A percentile compares a stretch with the other conserved stretches of the same genome.
phyloP scores from a whole-genome alignment of 2,329 filamentous ascomycete genomes.

The Mollisiaceae sp. region DNA sequence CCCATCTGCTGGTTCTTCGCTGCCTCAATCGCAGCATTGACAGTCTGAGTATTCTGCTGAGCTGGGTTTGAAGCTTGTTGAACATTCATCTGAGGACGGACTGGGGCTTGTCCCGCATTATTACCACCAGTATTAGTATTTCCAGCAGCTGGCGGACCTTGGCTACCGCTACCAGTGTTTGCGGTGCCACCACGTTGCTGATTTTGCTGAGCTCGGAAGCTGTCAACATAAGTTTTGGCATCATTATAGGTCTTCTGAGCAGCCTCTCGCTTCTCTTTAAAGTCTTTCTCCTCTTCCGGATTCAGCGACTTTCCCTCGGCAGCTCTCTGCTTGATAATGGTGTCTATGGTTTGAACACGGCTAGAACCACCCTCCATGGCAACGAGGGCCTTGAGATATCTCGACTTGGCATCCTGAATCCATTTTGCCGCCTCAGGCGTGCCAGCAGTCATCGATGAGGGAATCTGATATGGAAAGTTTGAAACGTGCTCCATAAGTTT shows the following conservation, averaged over 20 bases:
- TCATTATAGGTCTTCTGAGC: conserved; percentile 53
- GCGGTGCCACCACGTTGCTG: conserved; percentile 40
- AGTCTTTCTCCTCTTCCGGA: conserved; percentile 53
- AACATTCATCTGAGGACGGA: conserved; percentile 39
- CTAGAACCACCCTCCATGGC: conserved; percentile 54
- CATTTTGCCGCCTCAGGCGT: conserved; percentile 53
- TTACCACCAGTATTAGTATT: conserved; percentile 17
- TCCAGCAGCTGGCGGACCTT: conserved; percentile 33
- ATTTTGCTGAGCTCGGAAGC: conserved; percentile 48
- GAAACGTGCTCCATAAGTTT: conserved; percentile 53
- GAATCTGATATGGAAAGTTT: conserved; percentile 53
- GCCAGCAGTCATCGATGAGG: conserved; percentile 48
- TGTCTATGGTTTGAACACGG: conserved; percentile 51
- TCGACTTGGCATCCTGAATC: conserved; percentile 53
- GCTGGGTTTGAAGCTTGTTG: conserved; percentile 40
- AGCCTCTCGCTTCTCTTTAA: conserved; percentile 51
- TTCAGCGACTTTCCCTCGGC: conserved; percentile 51
- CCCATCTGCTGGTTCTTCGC: conserved; percentile 43
- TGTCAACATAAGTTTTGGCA: conserved; percentile 54
- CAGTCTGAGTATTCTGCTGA: conserved; percentile 41
- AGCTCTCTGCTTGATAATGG: conserved; percentile 48
- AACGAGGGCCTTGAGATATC: conserved; percentile 54
- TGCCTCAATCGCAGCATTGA: conserved; percentile 44
- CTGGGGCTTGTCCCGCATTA: conserved; percentile 27
- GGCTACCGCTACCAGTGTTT: conserved; percentile 27